Percentiles rank a stretch among this genome's conserved stretches.
phyloP scores from a whole-genome alignment of 1,284 basidiomycete species.

The Sanghuangporus sanghuang region DNA sequence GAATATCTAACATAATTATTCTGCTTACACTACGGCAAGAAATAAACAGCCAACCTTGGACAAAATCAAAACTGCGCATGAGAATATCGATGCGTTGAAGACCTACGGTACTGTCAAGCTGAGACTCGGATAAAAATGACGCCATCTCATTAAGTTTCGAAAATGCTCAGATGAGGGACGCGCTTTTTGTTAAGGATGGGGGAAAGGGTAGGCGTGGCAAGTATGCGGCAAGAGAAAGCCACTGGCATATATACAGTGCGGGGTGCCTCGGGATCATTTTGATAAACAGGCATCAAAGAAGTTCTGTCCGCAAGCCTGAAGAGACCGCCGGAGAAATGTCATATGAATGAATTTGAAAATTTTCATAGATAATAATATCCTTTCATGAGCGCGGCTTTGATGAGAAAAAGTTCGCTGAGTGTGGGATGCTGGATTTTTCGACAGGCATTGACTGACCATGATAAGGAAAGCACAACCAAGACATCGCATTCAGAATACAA shows the following conservation, averaged over 20 bases:
- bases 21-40: not conserved
- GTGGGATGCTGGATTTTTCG: too few species aligned
- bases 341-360: too few species aligned
- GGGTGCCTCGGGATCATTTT: not conserved
- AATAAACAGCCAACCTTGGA: not conserved
- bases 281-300: not conserved
- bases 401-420: too few species aligned
- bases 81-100: not conserved
- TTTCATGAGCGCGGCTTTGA: too few species aligned
- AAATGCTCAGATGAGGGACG: too few species aligned
- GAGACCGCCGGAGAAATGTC: too few species aligned
- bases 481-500: too few species aligned
- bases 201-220: not conserved
- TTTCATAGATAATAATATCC: too few species aligned
- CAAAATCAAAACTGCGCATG: not conserved
- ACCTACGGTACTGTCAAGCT: not conserved
- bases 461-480: too few species aligned
- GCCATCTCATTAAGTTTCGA: too few species aligned
- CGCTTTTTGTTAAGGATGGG: not conserved
- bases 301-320: too few species aligned
- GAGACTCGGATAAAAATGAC: not conserved
- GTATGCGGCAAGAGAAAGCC: not conserved
- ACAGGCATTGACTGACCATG: too few species aligned
- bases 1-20: not conserved
- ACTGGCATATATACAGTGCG: not conserved